Evolutionary conservation across 208 protist genomes (phyloP), one percentile per base, ranked within the genome.

Genomic region (Leptomonas seymouri): DNA sequence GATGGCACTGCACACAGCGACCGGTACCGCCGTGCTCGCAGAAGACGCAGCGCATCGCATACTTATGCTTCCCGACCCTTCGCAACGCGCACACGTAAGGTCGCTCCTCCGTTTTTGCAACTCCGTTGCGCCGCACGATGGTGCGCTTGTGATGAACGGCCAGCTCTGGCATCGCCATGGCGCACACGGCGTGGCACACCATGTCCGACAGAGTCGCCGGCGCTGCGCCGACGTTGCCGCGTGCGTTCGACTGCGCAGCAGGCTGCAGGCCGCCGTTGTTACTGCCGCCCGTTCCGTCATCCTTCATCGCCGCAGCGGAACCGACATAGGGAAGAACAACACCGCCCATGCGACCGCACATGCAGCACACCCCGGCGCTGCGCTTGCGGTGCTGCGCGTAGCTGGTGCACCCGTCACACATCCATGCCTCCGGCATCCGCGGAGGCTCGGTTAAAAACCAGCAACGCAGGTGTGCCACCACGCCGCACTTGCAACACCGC

Each of bases 131-230:
- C 1, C 61, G 68, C 34, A 79, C 16, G 25, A 61, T 30, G 15
- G 82, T 83, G n/a, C 62, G 5, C 21, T 67, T 65, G 20, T 48
- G 53, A 5, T 79, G 71, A 20, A 92, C 67, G 5, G 67, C 23
- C 49, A 91, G 61, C 71, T 90, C 89, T 2, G 73, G 56, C 53
- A 90, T 80, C 16, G 82, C 79, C 25, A 94, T 67, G 3, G 80
- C 82, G 42, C 86, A 92, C 31, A 85, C 76, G 18, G 84, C 75
- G 72, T 92, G 89, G 57, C 86, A 92, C 20, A 87, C 64, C 27
- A 46, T 63, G n/a, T 77, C 71, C 46, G 62, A 80, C 36, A 56
- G 48, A 42, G 45, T 48, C 11, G 25, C 59, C 6, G 48, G 50
- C 3, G 75, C 66, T 9, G 64, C 25, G 61, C 48, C 36, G 3